Percentiles rank a stretch among this genome's conserved stretches.
These are phyloP conservation scores for Tarenaya hassleriana DNA, from an alignment of 345 rosid species.

Conservation along the genomic window DNA sequence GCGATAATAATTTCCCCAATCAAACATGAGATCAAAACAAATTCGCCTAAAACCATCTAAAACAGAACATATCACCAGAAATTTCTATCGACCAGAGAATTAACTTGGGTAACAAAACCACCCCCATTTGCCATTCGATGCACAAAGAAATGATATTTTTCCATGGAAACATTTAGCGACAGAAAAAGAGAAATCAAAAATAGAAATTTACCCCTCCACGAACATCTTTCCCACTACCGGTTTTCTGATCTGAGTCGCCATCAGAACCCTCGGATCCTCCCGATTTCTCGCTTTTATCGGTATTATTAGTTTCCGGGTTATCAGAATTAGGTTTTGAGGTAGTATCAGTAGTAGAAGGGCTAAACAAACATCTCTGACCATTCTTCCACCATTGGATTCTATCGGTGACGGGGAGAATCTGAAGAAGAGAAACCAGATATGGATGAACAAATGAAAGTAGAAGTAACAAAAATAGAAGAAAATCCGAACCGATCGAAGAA, in stretches of 20 bases:
- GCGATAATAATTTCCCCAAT: constrained; percentile 22
- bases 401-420: constrained; percentile 31
- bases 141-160: neutral
- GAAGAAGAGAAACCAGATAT: constrained; percentile 8
- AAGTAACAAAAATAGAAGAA: constrained; percentile 2
- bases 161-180: neutral
- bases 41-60: neutral
- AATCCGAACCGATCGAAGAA: constrained; percentile 36
- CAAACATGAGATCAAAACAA: constrained; percentile 9
- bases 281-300: constrained; percentile 43
- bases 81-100: neutral
- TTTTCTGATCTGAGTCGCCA: constrained; percentile 46
- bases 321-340: constrained; percentile 12
- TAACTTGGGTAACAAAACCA: neutral
- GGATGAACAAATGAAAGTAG: neutral
- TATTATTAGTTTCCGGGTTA: constrained; percentile 26
- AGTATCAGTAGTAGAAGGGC: constrained; percentile 27
- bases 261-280: constrained; percentile 39
- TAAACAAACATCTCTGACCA: constrained; percentile 35
- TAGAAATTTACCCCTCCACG: constrained; percentile 78
- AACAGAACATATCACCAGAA: neutral
- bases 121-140: neutral
- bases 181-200: neutral
- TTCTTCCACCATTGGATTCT: constrained; percentile 29
- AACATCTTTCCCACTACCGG: constrained; percentile 56